Evolutionary conservation across 2,329 filamentous ascomycete species (phyloP).

Genomic region (Pezicula neosporulosa): DNA sequence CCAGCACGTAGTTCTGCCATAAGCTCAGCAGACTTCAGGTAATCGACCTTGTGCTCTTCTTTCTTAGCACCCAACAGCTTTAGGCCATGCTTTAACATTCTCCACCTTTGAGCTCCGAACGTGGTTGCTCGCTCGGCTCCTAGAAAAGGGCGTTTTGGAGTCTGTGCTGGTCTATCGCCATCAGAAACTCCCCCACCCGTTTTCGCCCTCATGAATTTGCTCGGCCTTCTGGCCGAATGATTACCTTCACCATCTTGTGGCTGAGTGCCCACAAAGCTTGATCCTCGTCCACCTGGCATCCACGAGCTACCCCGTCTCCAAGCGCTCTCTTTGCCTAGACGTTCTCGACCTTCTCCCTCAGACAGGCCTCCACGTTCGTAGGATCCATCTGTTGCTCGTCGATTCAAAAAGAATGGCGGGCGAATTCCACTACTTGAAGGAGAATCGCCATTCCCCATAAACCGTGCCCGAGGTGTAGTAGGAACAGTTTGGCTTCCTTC

Average conservation of each 20-base stretch:
- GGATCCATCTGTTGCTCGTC: constrained; percentile 61
- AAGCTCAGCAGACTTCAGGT: constrained; percentile 91
- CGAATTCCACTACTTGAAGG: constrained; percentile 17
- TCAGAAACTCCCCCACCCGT: constrained; percentile 64
- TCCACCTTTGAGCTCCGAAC: constrained; percentile 81
- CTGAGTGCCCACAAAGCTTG: constrained; percentile 46
- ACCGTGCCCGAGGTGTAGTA: constrained; percentile 51
- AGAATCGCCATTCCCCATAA: constrained; percentile 19
- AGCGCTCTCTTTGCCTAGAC: constrained; percentile 49
- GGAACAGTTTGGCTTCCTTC: constrained; percentile 57
- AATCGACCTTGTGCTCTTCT: constrained; percentile 81
- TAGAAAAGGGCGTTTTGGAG: constrained; percentile 54
- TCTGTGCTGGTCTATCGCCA: constrained; percentile 59
- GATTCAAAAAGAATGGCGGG: constrained; percentile 47
- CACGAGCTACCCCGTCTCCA: constrained; percentile 53
- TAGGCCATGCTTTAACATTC: constrained; percentile 85
- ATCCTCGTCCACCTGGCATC: constrained; percentile 46
- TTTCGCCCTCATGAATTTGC: constrained; percentile 58
- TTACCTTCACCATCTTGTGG: constrained; percentile 49
- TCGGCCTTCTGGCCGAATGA: constrained; percentile 51
- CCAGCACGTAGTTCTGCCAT: constrained; percentile 94
- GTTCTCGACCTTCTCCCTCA: constrained; percentile 70
- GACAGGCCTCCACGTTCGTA: constrained; percentile 63
- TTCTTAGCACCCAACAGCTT: constrained; percentile 77
- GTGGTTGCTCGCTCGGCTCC: constrained; percentile 66